Percentiles rank a stretch among this genome's conserved stretches.
Conservation (phyloP, 257 asterid species). For the Petunia secreta region DNA sequence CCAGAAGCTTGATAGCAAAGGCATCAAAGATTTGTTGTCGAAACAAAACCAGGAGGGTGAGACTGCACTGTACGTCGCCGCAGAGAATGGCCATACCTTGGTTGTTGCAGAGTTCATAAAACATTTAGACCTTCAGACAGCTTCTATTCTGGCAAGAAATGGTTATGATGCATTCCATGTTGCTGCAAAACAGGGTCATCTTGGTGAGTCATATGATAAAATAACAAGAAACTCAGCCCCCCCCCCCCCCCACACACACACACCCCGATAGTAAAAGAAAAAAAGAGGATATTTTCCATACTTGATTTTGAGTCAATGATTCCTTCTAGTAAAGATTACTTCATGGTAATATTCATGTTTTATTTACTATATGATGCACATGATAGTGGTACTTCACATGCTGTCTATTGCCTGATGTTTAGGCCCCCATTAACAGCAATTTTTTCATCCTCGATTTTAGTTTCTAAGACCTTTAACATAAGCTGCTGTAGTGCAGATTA, state of each 20-base stretch:
- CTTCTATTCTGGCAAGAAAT: slow-evolving; percentile 72
- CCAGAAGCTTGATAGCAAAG: slow-evolving; percentile 55
- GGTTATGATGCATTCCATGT: slow-evolving; percentile 93
- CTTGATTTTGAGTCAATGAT: not conserved
- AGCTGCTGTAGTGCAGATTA: not conserved
- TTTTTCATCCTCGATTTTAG: not conserved
- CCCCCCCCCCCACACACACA: not conserved
- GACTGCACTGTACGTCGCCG: slow-evolving; percentile 86
- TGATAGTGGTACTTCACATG: not conserved
- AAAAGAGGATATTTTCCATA: not conserved
- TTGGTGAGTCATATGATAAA: slow-evolving; percentile 49
- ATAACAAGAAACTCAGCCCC: not conserved
- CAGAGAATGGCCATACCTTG: slow-evolving; percentile 73
- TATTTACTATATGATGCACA: not conserved
- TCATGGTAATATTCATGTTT: not conserved
- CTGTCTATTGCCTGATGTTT: not conserved
- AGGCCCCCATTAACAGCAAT: slow-evolving; percentile 9
- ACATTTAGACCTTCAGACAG: slow-evolving; percentile 72
- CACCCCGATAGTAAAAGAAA: no score
- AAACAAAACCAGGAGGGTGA: slow-evolving; percentile 95
- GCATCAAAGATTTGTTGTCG: slow-evolving; percentile 60
- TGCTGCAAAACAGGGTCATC: slow-evolving; percentile 91
- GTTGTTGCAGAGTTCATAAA: slow-evolving; percentile 82
- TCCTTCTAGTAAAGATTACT: slow-evolving; percentile 5
- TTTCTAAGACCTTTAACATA: not conserved